Conservation (phyloP, 371 early-diverging fungal species). For the Lichtheimia ramosa region DNA sequence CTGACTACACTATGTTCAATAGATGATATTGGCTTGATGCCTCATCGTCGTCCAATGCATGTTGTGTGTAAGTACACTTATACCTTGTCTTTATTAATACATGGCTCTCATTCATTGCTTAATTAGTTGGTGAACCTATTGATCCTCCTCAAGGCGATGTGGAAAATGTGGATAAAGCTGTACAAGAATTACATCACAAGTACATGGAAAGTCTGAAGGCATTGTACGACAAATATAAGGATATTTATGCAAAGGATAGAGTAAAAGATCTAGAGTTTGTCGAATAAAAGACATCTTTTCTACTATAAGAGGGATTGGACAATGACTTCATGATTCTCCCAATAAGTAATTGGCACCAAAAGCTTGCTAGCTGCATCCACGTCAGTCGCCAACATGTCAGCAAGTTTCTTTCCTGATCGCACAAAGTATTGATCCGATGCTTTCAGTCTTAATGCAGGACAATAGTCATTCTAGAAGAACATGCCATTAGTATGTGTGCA, state of each 20-base stretch:
- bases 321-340: conserved; percentile 19
- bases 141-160: conserved; percentile 29
- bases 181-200: conserved; percentile 53
- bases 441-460: conserved; percentile 37
- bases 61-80: conserved; percentile 35
- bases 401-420: conserved; percentile 16
- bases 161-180: conserved; percentile 43
- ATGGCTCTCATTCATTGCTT: not conserved
- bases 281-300: conserved; percentile 25
- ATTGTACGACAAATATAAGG: conserved; percentile 67
- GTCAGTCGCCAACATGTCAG: conserved; percentile 11
- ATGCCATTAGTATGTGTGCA: not conserved
- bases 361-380: conserved; percentile 10
- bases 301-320: conserved; percentile 5
- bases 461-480: conserved; percentile 36
- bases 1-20: not conserved
- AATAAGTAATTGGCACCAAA: conserved; percentile 19
- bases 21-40: conserved; percentile 55
- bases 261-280: conserved; percentile 53
- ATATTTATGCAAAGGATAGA: conserved; percentile 59
- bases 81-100: not conserved
- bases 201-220: conserved; percentile 61
- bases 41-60: conserved; percentile 42
- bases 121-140: conserved; percentile 67
- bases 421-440: conserved; percentile 26